A percentile compares a stretch with the other conserved stretches of the same genome.
These are phyloP conservation scores for Agaricus blazei DNA, from an alignment of 768 basidiomycete genomes.

Conservation along the genomic window DNA sequence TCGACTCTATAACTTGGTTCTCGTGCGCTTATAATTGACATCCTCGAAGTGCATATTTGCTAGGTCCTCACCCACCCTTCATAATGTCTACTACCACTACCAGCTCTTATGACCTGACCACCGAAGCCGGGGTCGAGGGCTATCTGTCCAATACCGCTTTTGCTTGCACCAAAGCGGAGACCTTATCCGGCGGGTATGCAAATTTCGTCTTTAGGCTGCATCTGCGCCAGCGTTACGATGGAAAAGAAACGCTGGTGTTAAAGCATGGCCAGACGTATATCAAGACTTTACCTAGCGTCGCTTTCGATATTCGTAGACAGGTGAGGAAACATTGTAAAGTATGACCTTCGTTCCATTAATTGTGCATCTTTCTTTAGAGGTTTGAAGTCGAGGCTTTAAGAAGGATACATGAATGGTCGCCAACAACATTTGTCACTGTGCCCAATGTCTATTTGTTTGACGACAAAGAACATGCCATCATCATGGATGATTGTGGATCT, in stretches of 20 bases:
- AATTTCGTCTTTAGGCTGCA: conserved; percentile 59
- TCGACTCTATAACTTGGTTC: conserved; percentile 25
- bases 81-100: conserved; percentile 1
- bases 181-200: conserved; percentile 45
- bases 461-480: conserved; percentile 39
- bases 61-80: background rate
- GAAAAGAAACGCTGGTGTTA: conserved; percentile 43
- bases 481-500: conserved; percentile 60
- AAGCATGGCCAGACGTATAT: conserved; percentile 52
- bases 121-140: conserved; percentile 24
- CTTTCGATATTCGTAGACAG: conserved; percentile 43
- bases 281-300: conserved; percentile 19
- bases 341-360: background rate
- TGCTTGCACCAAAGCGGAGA: conserved; percentile 30
- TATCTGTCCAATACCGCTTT: conserved; percentile 50
- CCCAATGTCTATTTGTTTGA: conserved; percentile 50
- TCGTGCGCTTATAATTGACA: no score
- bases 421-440: conserved; percentile 37
- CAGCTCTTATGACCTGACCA: conserved; percentile 24
- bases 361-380: conserved; percentile 15
- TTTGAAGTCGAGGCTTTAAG: conserved; percentile 46
- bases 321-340: conserved; percentile 23
- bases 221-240: conserved; percentile 34
- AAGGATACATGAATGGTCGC: conserved; percentile 33
- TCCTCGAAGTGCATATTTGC: background rate